Evolutionary conservation across 129 eudicot species (phyloP).

Genomic region (Erigeron canadensis): DNA sequence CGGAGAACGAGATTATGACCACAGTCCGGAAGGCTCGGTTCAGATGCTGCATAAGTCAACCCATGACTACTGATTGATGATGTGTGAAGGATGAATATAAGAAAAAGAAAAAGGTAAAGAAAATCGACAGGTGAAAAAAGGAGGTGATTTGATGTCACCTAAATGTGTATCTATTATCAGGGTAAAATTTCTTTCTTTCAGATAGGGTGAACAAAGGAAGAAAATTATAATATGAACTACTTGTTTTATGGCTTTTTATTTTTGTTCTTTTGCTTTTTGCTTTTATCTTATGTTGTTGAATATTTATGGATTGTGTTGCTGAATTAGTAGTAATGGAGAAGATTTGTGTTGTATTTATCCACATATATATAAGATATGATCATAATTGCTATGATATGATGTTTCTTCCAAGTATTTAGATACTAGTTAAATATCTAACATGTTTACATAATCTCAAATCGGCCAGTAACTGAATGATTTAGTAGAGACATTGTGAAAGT

Average conservation of each 20-base stretch:
- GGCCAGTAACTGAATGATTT: too few relatives aligned
- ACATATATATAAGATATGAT: not conserved
- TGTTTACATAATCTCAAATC: too few relatives aligned
- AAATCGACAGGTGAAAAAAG: conserved; percentile 32
- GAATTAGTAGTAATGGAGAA: conserved; percentile 64
- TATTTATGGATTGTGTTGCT: conserved; percentile 58
- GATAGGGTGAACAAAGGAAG: conserved; percentile 53
- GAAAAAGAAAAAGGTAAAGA: conserved; percentile 38
- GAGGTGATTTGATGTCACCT: conserved; percentile 53
- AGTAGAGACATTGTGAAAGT: too few relatives aligned
- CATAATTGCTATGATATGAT: not conserved
- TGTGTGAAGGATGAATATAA: conserved; percentile 30
- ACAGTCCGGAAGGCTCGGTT: conserved; percentile 94
- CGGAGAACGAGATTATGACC: conserved; percentile 86
- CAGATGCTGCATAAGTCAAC: conserved; percentile 97
- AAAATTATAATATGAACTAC: conserved; percentile 56
- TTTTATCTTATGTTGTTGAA: conserved; percentile 24
- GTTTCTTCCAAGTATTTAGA: too few relatives aligned
- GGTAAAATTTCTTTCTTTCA: conserved; percentile 74
- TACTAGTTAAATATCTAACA: too few relatives aligned
- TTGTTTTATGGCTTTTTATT: conserved; percentile 40
- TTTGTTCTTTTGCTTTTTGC: conserved; percentile 26
- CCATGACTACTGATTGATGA: conserved; percentile 87
- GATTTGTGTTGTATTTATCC: conserved; percentile 71
- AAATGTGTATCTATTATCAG: conserved; percentile 86